phyloP scores from a whole-genome alignment of 805 yeast genomes.

The Maudiozyma pseudohumilis region DNA sequence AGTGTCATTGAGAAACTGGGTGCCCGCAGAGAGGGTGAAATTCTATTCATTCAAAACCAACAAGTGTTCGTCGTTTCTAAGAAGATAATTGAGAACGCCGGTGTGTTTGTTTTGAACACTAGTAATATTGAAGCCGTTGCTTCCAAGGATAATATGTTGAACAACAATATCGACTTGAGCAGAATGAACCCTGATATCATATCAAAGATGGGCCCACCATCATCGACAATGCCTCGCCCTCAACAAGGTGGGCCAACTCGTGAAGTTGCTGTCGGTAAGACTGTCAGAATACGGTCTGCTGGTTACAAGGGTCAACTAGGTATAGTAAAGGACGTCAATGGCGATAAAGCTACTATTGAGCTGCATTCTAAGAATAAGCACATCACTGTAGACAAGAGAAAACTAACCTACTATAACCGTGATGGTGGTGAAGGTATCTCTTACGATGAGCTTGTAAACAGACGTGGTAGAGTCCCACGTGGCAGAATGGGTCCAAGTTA shows the following conservation, averaged over 20 bases:
- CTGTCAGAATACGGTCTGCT: conserved; percentile 84
- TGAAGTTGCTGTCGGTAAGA: conserved; percentile 71
- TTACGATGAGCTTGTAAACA: conserved; percentile 66
- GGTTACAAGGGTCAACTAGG: conserved; percentile 90
- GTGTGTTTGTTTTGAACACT: conserved; percentile 77
- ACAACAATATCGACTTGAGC: conserved; percentile 50
- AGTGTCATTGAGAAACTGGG: conserved; percentile 79
- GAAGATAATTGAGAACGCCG: conserved; percentile 73
- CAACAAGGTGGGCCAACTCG: conserved; percentile 59
- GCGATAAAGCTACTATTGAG: conserved; percentile 83
- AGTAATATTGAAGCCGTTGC: conserved; percentile 73
- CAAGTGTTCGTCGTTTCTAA: conserved; percentile 72
- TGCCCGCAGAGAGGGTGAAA: conserved; percentile 80
- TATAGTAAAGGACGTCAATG: conserved; percentile 87
- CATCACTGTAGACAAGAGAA: conserved; percentile 71
- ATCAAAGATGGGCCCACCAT: conserved; percentile 45
- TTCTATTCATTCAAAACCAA: conserved; percentile 77
- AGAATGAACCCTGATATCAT: conserved; percentile 72
- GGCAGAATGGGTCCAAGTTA: conserved; percentile 29
- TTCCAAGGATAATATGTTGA: conserved; percentile 58
- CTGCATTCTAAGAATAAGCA: conserved; percentile 86
- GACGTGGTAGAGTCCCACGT: conserved; percentile 33
- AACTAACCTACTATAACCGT: conserved; percentile 60
- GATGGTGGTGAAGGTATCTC: conserved; percentile 60
- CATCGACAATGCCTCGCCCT: conserved; percentile 35